phyloP scores from a whole-genome alignment of 495 filamentous ascomycete species.

The Jackrogersella multiformis region DNA sequence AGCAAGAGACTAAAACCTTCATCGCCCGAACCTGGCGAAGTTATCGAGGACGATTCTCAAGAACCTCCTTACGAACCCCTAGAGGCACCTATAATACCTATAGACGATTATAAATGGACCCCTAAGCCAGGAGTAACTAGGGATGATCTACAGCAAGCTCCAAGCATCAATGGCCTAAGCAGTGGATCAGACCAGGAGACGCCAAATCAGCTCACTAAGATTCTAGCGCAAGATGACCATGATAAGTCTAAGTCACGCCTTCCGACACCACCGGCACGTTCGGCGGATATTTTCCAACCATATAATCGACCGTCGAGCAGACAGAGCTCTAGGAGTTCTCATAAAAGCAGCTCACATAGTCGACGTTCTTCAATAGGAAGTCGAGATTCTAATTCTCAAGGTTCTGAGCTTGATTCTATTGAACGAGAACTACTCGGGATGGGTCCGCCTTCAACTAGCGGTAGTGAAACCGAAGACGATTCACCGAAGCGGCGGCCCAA shows the following conservation, averaged over 20 bases:
- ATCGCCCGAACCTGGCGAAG: slow-evolving; percentile 47
- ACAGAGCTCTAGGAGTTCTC: slow-evolving; percentile 20
- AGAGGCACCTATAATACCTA: neutral
- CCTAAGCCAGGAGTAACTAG: neutral
- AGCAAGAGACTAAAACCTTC: slow-evolving; percentile 22
- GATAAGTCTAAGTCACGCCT: neutral
- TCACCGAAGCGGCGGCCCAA: slow-evolving; percentile 39
- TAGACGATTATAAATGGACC: neutral
- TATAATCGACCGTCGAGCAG: slow-evolving; percentile 26
- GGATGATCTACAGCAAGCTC: neutral
- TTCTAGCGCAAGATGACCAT: neutral
- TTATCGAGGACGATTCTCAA: slow-evolving; percentile 35
- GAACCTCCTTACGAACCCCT: slow-evolving; percentile 25
- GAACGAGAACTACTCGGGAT: slow-evolving; percentile 40
- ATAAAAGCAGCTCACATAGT: slow-evolving; percentile 30
- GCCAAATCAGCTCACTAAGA: neutral
- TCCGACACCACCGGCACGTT: neutral
- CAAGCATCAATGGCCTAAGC: neutral
- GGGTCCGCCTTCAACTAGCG: slow-evolving; percentile 22
- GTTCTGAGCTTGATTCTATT: slow-evolving; percentile 37
- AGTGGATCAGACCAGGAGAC: neutral
- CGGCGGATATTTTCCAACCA: neutral
- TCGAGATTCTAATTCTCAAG: slow-evolving; percentile 20
- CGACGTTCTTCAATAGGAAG: slow-evolving; percentile 40
- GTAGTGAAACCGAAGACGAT: slow-evolving; percentile 23